phyloP scores from a whole-genome alignment of 2,329 filamentous ascomycete species.

The Pestalotiopsis sp. region DNA sequence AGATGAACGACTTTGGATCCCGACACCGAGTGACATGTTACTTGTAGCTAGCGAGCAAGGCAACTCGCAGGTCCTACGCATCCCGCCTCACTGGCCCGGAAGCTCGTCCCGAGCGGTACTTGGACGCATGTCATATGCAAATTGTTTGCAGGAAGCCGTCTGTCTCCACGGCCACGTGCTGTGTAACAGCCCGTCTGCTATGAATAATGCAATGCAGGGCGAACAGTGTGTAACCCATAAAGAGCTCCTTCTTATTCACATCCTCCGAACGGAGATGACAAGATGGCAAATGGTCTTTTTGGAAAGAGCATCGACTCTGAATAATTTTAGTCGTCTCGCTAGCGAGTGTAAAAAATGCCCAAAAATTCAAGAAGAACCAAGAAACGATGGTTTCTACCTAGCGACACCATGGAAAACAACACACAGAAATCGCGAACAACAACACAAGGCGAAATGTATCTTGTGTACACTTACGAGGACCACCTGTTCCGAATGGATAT shows the following conservation, averaged over 20 bases:
- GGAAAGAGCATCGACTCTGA: background rate
- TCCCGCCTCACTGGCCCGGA: background rate
- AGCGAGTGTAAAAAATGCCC: too few relatives aligned
- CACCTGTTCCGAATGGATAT: background rate
- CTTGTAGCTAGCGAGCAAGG: background rate
- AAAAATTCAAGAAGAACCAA: background rate
- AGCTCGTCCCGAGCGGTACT: background rate
- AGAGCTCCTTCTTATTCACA: background rate
- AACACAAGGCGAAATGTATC: background rate
- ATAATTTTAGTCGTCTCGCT: background rate
- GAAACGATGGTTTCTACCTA: background rate
- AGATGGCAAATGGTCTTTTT: background rate
- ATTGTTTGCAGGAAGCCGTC: background rate
- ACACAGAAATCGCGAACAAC: background rate
- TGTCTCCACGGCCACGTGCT: background rate
- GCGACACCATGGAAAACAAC: background rate
- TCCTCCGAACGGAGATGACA: too few relatives aligned
- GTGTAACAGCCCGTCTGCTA: background rate
- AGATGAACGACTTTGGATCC: too few relatives aligned
- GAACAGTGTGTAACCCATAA: background rate
- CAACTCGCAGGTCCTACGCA: background rate
- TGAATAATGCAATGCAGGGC: background rate
- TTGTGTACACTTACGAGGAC: background rate
- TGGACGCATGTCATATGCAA: background rate
- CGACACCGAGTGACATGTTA: too few relatives aligned